Evolutionary conservation across 768 basidiomycete genomes (phyloP).

Genomic region (Sporobolomyces phaffii): DNA sequence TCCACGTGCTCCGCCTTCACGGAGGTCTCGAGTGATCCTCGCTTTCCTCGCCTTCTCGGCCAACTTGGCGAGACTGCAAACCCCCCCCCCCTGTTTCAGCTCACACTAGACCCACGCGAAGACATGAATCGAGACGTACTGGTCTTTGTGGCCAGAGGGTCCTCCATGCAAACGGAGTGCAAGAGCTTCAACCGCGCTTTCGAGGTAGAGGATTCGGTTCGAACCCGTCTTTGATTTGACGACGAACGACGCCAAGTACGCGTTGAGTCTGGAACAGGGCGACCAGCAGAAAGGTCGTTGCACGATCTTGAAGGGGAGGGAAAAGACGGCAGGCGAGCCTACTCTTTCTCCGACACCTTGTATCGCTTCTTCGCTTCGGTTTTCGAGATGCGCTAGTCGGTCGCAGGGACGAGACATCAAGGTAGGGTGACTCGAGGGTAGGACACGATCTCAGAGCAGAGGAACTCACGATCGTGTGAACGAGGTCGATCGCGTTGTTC

Average conservation of each 20-base stretch:
- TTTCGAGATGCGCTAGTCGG: constrained; percentile 29
- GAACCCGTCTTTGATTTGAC: not conserved
- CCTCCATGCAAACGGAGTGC: constrained; percentile 20
- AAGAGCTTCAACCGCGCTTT: constrained; percentile 13
- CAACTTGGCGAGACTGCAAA: too few relatives aligned
- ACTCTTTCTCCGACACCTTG: constrained; percentile 12
- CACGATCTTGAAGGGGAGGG: not conserved
- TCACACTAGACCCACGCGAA: too few relatives aligned
- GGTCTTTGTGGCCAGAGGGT: not conserved
- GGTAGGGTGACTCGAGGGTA: too few relatives aligned
- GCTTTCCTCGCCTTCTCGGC: too few relatives aligned
- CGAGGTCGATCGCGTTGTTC: constrained; percentile 1
- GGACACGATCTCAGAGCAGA: too few relatives aligned
- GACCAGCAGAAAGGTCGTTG: too few relatives aligned
- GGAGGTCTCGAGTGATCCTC: too few relatives aligned
- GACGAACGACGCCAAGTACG: not conserved
- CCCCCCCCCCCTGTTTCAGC: too few relatives aligned
- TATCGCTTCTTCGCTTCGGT: constrained; percentile 4
- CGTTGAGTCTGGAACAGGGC: not conserved
- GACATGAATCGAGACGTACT: not conserved
- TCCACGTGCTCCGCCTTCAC: too few relatives aligned
- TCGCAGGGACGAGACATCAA: too few relatives aligned
- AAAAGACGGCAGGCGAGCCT: not conserved
- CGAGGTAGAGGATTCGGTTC: constrained; percentile 8
- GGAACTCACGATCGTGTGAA: constrained; percentile 6